Conservation (phyloP, 2,329 filamentous ascomycete genomes). For the Aureobasidium namibiae region DNA sequence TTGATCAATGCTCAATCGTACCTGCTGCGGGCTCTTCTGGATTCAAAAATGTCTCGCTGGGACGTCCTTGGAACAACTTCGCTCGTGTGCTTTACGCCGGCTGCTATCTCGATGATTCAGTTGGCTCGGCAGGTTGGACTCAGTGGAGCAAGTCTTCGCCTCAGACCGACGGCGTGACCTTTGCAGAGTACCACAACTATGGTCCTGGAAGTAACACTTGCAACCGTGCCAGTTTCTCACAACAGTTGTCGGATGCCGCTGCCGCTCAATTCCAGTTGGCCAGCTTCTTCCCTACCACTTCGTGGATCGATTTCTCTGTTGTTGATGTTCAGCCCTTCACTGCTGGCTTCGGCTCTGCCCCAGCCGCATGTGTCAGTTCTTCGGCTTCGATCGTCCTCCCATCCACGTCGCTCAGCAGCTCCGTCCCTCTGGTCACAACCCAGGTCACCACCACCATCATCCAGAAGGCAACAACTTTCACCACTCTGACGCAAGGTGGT, state of each 20-base stretch:
- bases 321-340: slow-evolving; percentile 32
- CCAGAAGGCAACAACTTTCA: slow-evolving; percentile 21
- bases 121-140: slow-evolving; percentile 23
- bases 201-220: slow-evolving; percentile 29
- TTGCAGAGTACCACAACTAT: slow-evolving; percentile 31
- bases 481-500: slow-evolving; percentile 20
- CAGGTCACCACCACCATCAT: slow-evolving; percentile 6
- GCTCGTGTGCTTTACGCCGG: slow-evolving; percentile 19
- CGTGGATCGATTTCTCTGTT: slow-evolving; percentile 36
- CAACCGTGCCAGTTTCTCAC: slow-evolving; percentile 29
- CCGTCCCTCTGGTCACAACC: slow-evolving; percentile 3
- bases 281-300: slow-evolving; percentile 33
- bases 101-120: slow-evolving; percentile 17
- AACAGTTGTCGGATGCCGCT: slow-evolving; percentile 28
- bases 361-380: slow-evolving; percentile 18
- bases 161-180: slow-evolving; percentile 21
- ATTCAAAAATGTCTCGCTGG: slow-evolving; percentile 21
- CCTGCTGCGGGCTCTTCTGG: slow-evolving; percentile 24
- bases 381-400: slow-evolving; percentile 17
- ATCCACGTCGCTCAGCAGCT: neutral
- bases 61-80: slow-evolving; percentile 20
- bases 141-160: slow-evolving; percentile 24
- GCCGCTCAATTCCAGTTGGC: slow-evolving; percentile 33
- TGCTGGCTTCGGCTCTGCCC: slow-evolving; percentile 24
- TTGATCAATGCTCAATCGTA: slow-evolving; percentile 29